Conservation (phyloP, 805 yeast genomes). For the Yarrowia sp. region DNA sequence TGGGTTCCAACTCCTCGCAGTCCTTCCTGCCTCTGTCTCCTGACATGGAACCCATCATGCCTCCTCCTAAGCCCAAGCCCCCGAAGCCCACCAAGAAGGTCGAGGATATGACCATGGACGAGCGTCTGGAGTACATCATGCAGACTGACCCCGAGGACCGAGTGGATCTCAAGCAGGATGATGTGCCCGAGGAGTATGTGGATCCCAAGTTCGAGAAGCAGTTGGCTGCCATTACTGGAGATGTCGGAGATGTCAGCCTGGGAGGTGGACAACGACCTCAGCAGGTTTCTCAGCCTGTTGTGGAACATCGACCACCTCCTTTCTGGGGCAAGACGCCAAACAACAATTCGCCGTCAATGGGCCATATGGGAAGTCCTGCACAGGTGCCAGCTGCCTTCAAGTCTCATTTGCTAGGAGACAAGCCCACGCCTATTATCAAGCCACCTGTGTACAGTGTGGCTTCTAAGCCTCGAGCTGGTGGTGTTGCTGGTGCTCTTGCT, state of each 20-base stretch:
- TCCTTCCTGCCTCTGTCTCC: slow-evolving; percentile 11
- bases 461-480: neutral
- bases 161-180: slow-evolving; percentile 9
- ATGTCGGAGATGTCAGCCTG: neutral
- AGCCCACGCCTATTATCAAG: neutral
- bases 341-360: neutral
- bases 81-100: slow-evolving; percentile 21
- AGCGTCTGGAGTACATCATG: slow-evolving; percentile 24
- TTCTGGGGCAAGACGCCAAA: slow-evolving; percentile 18
- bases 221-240: slow-evolving; percentile 22
- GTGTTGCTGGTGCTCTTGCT: neutral
- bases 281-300: neutral
- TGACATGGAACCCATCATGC: slow-evolving; percentile 1
- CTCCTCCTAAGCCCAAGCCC: slow-evolving; percentile 16
- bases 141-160: slow-evolving; percentile 25
- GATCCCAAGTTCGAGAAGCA: slow-evolving; percentile 25
- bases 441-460: slow-evolving; percentile 21
- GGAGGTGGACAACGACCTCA: neutral
- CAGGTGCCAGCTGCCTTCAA: neutral
- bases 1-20: neutral
- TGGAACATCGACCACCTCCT: neutral
- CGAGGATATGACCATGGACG: slow-evolving; percentile 25
- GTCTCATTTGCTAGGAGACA: slow-evolving; percentile 6
- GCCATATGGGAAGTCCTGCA: neutral
- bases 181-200: neutral